phyloP scores from a whole-genome alignment of 73 alveolate species.

The Paramecium octaurelia region DNA sequence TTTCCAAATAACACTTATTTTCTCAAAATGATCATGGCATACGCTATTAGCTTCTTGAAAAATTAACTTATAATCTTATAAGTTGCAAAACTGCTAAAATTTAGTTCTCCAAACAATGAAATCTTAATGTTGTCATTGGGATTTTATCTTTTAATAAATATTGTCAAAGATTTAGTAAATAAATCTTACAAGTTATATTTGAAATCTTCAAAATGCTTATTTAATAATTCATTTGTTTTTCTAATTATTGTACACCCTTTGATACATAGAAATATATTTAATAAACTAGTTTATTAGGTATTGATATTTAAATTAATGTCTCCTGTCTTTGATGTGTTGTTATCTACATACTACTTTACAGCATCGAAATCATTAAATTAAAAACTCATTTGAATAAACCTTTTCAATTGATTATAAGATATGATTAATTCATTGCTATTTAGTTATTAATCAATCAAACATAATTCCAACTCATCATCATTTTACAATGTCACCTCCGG shows the following conservation, averaged over 20 bases:
- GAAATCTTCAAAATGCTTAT: conserved; percentile 23
- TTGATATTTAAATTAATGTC: neutral
- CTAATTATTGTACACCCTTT: neutral
- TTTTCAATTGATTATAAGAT: neutral
- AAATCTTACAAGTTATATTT: conserved; percentile 18
- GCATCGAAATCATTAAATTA: neutral
- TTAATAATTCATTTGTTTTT: neutral
- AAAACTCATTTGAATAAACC: neutral
- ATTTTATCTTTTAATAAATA: neutral
- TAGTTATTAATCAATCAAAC: neutral
- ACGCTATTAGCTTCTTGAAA: neutral
- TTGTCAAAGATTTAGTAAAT: neutral
- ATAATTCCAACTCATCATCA: neutral
- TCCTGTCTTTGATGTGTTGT: neutral
- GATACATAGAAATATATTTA: neutral
- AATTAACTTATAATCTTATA: neutral
- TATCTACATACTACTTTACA: neutral
- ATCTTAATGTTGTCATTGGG: neutral
- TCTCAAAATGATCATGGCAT: neutral
- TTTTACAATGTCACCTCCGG: neutral
- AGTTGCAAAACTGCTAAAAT: neutral
- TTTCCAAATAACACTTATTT: conserved; percentile 44
- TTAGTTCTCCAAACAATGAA: neutral
- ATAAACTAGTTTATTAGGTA: neutral
- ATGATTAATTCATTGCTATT: neutral